These are phyloP conservation scores for Nannochloropsis salina DNA, from an alignment of 108 stramenopile genomes.

Conservation along the genomic window DNA sequence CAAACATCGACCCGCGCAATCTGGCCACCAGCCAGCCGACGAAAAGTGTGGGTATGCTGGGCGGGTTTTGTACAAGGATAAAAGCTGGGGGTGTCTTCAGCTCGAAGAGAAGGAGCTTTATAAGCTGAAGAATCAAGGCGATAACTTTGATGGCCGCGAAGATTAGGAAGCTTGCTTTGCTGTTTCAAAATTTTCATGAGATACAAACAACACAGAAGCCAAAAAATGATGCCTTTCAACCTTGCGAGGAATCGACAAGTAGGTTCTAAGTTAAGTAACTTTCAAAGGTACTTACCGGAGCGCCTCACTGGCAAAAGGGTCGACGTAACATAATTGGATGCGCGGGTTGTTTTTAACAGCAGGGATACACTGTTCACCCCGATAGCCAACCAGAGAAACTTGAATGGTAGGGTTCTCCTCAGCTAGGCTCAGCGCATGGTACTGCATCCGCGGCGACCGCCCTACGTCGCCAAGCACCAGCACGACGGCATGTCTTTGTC, in stretches of 20 bases:
- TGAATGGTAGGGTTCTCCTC: constrained; percentile 13
- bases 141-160: constrained; percentile 34
- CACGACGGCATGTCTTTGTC: constrained; percentile 22
- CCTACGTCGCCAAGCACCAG: constrained; percentile 54
- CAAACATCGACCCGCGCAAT: constrained; percentile 61
- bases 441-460: constrained; percentile 97
- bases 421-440: constrained; percentile 83
- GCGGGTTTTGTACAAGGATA: constrained; percentile 94
- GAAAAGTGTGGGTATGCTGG: constrained; percentile 76
- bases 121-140: constrained; percentile 19
- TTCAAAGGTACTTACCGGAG: not conserved
- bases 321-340: constrained; percentile 33
- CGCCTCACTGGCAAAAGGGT: constrained; percentile 30
- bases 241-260: too few relatives aligned
- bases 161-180: constrained; percentile 20
- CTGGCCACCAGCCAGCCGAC: constrained; percentile 62
- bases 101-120: constrained; percentile 24
- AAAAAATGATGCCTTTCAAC: too few relatives aligned
- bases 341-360: constrained; percentile 39
- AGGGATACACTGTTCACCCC: constrained; percentile 46
- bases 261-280: too few relatives aligned
- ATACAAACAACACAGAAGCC: too few relatives aligned
- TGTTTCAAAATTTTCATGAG: constrained; percentile 30
- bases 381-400: constrained; percentile 54
- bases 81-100: constrained; percentile 20